Evolutionary conservation across 2,329 filamentous ascomycete genomes (phyloP).

Genomic region (Metarhizium guizhouense): DNA sequence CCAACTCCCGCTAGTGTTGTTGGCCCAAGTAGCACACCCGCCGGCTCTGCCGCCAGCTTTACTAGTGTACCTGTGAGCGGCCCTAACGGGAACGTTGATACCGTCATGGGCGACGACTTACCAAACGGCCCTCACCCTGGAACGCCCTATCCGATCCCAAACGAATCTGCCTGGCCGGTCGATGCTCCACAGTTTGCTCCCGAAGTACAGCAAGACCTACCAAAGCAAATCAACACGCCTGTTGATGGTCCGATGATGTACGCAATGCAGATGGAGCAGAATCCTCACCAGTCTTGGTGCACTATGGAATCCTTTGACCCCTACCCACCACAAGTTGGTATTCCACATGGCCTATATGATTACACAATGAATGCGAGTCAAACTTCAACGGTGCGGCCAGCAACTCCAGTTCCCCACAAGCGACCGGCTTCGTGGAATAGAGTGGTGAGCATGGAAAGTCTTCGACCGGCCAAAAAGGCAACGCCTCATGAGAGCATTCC

Average conservation of each 20-base stretch:
- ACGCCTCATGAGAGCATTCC: conserved; percentile 19
- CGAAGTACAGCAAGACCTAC: conserved; percentile 17
- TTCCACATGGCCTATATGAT: conserved; percentile 13
- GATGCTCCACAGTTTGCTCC: conserved; percentile 31
- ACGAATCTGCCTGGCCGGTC: conserved; percentile 27
- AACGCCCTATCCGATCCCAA: conserved; percentile 31
- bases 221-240: conserved; percentile 24
- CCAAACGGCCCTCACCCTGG: conserved; percentile 29
- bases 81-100: conserved; percentile 11
- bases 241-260: conserved; percentile 21
- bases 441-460: conserved; percentile 26
- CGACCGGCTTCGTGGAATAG: conserved; percentile 30
- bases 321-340: conserved; percentile 8
- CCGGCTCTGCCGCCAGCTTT: background rate
- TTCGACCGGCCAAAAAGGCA: conserved; percentile 27
- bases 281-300: conserved; percentile 17
- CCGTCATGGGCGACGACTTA: conserved; percentile 25
- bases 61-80: background rate
- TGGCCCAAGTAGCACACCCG: conserved; percentile 6
- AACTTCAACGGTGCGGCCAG: conserved; percentile 21
- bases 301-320: conserved; percentile 10
- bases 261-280: conserved; percentile 21
- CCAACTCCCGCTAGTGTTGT: conserved; percentile 21
- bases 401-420: conserved; percentile 29
- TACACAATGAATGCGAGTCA: conserved; percentile 17